Percentiles rank a stretch among this genome's conserved stretches.
Evolutionary conservation across 768 basidiomycete species (phyloP).

Genomic region (Tylopilus felleus): DNA sequence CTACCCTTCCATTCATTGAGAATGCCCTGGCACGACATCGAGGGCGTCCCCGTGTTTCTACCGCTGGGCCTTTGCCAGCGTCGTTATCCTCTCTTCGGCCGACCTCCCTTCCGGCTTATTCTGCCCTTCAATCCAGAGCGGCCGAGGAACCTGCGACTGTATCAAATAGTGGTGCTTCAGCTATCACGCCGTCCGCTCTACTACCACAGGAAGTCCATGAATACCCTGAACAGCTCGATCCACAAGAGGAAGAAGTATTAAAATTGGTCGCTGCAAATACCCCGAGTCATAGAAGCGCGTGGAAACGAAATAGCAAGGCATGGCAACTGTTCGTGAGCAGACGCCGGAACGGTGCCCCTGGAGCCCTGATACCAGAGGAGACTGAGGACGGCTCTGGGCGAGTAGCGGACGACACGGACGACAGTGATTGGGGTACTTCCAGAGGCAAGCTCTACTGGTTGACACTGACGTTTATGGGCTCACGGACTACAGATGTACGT

Average conservation of each 20-base stretch:
- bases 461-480: neutral
- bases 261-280: constrained; percentile 65
- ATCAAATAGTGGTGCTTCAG: neutral
- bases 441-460: constrained; percentile 20
- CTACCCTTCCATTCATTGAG: constrained; percentile 36
- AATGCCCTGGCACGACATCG: constrained; percentile 22
- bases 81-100: constrained; percentile 62
- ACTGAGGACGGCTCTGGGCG: constrained; percentile 28
- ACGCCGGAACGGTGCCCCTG: constrained; percentile 26
- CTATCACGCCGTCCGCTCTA: neutral
- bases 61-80: constrained; percentile 45
- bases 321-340: constrained; percentile 58
- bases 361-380: constrained; percentile 36
- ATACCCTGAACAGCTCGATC: constrained; percentile 29
- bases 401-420: constrained; percentile 15
- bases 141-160: neutral
- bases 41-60: constrained; percentile 29
- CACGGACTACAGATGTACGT: constrained; percentile 20
- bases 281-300: constrained; percentile 69
- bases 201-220: constrained; percentile 10
- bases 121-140: constrained; percentile 42
- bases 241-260: constrained; percentile 51
- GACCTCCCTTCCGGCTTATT: constrained; percentile 64
- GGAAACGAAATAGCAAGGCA: constrained; percentile 60
- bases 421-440: constrained; percentile 25